Evolutionary conservation across 1,284 basidiomycete species (phyloP).

Genomic region (Naganishia liquefaciens): DNA sequence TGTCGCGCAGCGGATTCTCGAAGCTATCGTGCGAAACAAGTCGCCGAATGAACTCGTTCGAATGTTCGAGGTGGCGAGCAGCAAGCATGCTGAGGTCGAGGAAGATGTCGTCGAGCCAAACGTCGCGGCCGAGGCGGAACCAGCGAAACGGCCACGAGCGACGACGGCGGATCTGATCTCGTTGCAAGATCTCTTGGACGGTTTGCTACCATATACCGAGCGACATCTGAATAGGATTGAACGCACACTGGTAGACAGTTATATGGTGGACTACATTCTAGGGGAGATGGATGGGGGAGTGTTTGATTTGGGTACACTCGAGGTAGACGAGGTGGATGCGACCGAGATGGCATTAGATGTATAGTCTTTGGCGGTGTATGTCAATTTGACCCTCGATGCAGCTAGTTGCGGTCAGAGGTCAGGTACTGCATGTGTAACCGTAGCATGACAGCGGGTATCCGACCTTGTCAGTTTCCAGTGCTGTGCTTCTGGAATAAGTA

Average conservation of each 20-base stretch:
- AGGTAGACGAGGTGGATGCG: constrained; percentile 22
- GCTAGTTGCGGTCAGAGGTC: too few species aligned
- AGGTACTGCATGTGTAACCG: too few species aligned
- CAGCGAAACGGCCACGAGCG: constrained; percentile 32
- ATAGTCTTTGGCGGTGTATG: neutral
- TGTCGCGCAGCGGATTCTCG: constrained; percentile 84
- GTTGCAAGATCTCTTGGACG: constrained; percentile 76
- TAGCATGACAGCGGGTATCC: too few species aligned
- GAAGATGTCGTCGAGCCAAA: constrained; percentile 42
- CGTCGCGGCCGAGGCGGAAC: constrained; percentile 37
- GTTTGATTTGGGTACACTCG: constrained; percentile 36
- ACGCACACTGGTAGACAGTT: constrained; percentile 85
- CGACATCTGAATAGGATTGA: constrained; percentile 85
- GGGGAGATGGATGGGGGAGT: constrained; percentile 79
- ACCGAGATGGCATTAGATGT: constrained; percentile 13
- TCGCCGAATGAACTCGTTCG: constrained; percentile 69
- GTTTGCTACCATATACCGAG: constrained; percentile 88
- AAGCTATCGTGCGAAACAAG: constrained; percentile 75
- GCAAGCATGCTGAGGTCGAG: constrained; percentile 48
- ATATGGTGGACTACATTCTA: constrained; percentile 87
- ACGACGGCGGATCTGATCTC: constrained; percentile 34
- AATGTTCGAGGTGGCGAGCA: constrained; percentile 61
- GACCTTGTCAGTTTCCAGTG: too few species aligned
- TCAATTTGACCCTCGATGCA: too few species aligned
- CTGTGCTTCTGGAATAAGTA: too few species aligned